Evolutionary conservation across 768 basidiomycete genomes (phyloP).

Genomic region (Calocybe cyanea): DNA sequence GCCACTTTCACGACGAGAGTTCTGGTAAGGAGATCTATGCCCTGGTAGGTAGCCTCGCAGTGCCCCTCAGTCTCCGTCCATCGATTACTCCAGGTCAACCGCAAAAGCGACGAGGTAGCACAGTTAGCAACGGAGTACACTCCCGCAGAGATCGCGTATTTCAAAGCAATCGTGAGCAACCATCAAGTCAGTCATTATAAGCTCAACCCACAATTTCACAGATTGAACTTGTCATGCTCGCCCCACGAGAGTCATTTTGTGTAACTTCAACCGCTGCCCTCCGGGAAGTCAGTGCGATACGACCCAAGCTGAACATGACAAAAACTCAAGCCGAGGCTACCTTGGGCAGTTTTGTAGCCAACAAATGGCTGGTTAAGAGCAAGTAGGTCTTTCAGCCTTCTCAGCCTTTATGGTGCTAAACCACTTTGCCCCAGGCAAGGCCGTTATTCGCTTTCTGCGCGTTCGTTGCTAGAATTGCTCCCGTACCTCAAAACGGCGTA

Average conservation of each 20-base stretch:
- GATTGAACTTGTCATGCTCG: constrained; percentile 87
- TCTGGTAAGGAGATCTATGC: constrained; percentile 64
- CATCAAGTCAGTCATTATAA: background rate
- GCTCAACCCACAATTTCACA: constrained; percentile 24
- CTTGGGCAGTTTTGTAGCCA: constrained; percentile 78
- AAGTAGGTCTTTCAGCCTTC: constrained; percentile 40
- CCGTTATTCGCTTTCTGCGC: constrained; percentile 72
- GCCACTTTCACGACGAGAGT: constrained; percentile 56
- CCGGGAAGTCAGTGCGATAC: constrained; percentile 61
- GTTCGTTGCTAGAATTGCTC: constrained; percentile 69
- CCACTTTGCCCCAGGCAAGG: constrained; percentile 40
- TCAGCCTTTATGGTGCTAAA: background rate
- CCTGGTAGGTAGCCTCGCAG: constrained; percentile 44
- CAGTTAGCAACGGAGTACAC: constrained; percentile 84
- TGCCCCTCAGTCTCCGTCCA: background rate
- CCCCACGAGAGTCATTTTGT: constrained; percentile 69
- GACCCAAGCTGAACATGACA: constrained; percentile 58
- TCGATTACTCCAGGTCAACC: constrained; percentile 57
- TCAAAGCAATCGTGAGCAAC: constrained; percentile 70
- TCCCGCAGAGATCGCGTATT: constrained; percentile 75
- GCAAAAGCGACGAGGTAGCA: constrained; percentile 75
- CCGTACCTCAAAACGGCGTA: constrained; percentile 74
- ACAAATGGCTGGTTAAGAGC: constrained; percentile 76
- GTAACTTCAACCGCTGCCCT: constrained; percentile 75
- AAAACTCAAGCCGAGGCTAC: constrained; percentile 73